A percentile compares a stretch with the other conserved stretches of the same genome.
phyloP scores from a whole-genome alignment of 768 basidiomycete genomes.

The Mycena pura region DNA sequence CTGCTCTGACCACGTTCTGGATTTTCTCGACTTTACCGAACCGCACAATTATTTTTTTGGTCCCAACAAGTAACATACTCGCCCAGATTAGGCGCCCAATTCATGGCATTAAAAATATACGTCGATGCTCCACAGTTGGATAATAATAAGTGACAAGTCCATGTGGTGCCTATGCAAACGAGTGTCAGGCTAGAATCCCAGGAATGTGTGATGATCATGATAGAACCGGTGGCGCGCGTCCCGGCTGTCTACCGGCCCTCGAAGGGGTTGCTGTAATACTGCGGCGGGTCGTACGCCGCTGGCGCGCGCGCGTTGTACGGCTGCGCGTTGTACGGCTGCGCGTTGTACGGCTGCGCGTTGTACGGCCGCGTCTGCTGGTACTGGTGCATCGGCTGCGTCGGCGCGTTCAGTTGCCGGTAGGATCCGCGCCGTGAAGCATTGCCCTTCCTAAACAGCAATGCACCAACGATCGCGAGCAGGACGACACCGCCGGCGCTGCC shows the following conservation, averaged over 20 bases:
- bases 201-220: not conserved
- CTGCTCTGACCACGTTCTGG: no score
- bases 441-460: not conserved
- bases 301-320: slow-evolving; percentile 26
- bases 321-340: slow-evolving; percentile 9
- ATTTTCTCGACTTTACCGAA: no score
- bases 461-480: slow-evolving; percentile 1
- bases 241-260: slow-evolving; percentile 13
- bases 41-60: no score
- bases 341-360: slow-evolving; percentile 9
- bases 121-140: no score
- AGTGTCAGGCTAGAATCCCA: no score
- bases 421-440: not conserved
- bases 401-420: slow-evolving; percentile 20
- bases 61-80: no score
- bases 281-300: slow-evolving; percentile 27
- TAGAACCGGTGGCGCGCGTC: not conserved
- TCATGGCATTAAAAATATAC: no score
- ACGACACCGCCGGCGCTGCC: slow-evolving; percentile 9
- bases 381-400: no score
- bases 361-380: slow-evolving; percentile 6
- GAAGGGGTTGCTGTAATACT: slow-evolving; percentile 26
- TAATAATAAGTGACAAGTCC: no score
- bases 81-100: no score
- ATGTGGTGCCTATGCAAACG: no score